These are phyloP conservation scores for Sporodiniella umbellata DNA, from an alignment of 371 early-diverging fungal genomes.

Conservation along the genomic window DNA sequence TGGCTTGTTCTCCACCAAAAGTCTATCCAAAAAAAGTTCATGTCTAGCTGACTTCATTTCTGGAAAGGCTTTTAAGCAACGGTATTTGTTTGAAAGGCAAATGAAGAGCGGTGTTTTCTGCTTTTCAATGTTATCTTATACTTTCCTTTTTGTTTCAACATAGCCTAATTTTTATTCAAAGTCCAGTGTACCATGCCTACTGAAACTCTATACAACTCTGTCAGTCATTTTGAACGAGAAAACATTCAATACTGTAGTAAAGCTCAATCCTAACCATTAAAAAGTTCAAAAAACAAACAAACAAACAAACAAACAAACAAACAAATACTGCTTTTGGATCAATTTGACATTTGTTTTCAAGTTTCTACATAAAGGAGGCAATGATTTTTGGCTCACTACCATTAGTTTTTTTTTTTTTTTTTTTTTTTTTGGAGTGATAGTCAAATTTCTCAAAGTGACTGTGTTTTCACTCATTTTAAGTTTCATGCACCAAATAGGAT, in stretches of 20 bases:
- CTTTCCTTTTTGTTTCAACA: constrained; percentile 1
- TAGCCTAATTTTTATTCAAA: constrained; percentile 1
- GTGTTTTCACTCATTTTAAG: too few relatives aligned
- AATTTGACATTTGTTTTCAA: neutral
- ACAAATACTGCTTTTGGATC: neutral
- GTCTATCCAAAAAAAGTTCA: constrained; percentile 1
- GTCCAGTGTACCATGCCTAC: neutral
- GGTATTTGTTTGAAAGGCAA: constrained; percentile 1
- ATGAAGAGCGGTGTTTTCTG: neutral
- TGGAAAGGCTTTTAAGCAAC: neutral
- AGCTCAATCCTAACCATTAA: neutral
- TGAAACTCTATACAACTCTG: neutral
- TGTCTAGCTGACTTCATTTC: neutral
- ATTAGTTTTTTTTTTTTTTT: neutral
- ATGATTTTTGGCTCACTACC: neutral
- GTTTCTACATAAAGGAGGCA: neutral
- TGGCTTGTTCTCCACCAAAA: neutral
- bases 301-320: too few relatives aligned
- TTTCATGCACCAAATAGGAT: too few relatives aligned
- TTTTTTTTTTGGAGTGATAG: too few relatives aligned
- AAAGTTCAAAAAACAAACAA: too few relatives aligned
- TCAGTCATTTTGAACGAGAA: constrained; percentile 1
- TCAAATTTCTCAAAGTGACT: too few relatives aligned
- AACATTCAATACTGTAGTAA: neutral
- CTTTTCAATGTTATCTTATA: constrained; percentile 1